Evolutionary conservation across 345 rosid species (phyloP).

Genomic region (Nasturtium officinale): DNA sequence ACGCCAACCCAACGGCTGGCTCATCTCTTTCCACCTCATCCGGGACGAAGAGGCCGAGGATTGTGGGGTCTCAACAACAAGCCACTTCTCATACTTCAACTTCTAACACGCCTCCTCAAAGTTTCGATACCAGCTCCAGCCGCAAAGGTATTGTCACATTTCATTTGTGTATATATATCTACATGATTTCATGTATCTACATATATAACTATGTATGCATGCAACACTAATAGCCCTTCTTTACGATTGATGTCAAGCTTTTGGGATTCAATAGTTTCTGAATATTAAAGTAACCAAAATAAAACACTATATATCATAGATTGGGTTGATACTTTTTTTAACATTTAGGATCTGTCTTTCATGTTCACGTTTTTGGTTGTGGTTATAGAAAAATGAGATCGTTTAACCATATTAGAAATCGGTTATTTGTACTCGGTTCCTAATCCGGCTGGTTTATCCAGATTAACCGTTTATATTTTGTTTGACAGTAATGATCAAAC

Average conservation of each 20-base stretch:
- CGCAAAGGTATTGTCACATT: constrained; percentile 62
- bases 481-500: neutral
- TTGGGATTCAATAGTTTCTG: neutral
- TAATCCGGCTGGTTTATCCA: neutral
- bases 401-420: neutral
- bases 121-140: constrained; percentile 89
- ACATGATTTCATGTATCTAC: constrained; percentile 23
- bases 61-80: constrained; percentile 62
- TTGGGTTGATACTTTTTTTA: neutral
- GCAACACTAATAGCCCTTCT: neutral
- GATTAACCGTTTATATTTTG: neutral
- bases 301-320: neutral
- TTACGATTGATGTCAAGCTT: neutral
- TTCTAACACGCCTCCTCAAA: constrained; percentile 88
- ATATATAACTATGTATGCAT: neutral
- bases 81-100: constrained; percentile 87
- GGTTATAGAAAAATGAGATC: neutral
- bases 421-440: neutral
- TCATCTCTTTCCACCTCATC: constrained; percentile 76
- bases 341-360: neutral
- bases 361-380: neutral
- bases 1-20: constrained; percentile 50
- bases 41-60: constrained; percentile 81
- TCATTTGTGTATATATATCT: neutral
- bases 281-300: neutral